Evolutionary conservation across 2,329 filamentous ascomycete species (phyloP).

Genomic region (Ascochyta koolunga): DNA sequence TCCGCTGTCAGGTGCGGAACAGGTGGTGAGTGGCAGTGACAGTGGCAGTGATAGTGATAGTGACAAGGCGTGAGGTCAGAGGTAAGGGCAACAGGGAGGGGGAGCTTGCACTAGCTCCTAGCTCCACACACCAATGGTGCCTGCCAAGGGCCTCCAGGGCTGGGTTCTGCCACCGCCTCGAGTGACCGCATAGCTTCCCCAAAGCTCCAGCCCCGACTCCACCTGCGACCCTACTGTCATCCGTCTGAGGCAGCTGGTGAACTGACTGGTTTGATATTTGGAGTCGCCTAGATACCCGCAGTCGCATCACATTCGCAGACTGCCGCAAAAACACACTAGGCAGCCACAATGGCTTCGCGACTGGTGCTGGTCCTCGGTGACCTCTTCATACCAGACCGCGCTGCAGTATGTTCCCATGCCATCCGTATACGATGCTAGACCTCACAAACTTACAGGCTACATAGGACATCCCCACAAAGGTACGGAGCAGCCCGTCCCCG

Average conservation of each 20-base stretch:
- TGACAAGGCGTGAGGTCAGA: not conserved
- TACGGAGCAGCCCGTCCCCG: conserved; percentile 23
- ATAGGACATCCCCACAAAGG: conserved; percentile 52
- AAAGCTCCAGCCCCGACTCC: conserved; percentile 11
- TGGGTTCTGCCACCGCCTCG: conserved; percentile 1
- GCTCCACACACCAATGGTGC: not conserved
- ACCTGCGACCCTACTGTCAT: conserved; percentile 7
- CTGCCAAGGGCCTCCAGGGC: conserved; percentile 6
- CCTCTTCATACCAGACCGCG: conserved; percentile 53
- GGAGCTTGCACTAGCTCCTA: not conserved
- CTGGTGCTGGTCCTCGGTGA: conserved; percentile 51
- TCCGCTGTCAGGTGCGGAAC: too few species aligned
- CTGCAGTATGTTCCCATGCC: conserved; percentile 41
- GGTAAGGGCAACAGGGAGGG: not conserved
- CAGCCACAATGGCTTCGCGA: conserved; percentile 48
- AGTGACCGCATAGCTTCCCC: conserved; percentile 18
- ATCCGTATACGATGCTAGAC: conserved; percentile 23
- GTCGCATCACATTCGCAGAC: not conserved
- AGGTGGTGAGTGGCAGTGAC: too few species aligned
- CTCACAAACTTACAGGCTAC: conserved; percentile 47
- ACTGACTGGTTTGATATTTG: not conserved
- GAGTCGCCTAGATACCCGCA: not conserved
- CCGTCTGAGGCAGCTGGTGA: not conserved
- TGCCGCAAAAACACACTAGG: not conserved
- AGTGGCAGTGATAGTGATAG: too few species aligned